These are phyloP conservation scores for Colletotrichum sp. DNA, from an alignment of 2,329 filamentous ascomycete genomes.

Conservation along the genomic window DNA sequence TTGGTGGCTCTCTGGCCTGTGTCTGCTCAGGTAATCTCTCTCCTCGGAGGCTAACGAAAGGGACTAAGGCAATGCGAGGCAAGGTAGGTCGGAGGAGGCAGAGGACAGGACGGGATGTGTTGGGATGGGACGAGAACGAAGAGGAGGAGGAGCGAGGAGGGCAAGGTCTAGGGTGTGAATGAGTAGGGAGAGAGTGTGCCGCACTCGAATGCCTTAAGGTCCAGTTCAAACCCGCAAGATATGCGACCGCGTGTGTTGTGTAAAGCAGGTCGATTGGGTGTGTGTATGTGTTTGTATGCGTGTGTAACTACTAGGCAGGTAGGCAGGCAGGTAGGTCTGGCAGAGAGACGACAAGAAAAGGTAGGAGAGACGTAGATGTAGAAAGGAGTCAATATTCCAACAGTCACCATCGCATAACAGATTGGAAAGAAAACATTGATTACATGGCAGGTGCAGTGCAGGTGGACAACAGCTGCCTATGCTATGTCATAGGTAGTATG, in stretches of 20 bases:
- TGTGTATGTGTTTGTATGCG: neutral
- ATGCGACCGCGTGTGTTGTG: neutral
- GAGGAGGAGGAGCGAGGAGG: neutral
- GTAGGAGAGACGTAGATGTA: neutral
- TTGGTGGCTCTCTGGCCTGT: neutral
- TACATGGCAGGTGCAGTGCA: neutral
- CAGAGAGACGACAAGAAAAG: neutral
- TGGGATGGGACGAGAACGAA: neutral
- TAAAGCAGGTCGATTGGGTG: neutral
- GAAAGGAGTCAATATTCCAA: neutral
- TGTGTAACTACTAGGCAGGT: neutral
- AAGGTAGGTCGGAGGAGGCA: neutral
- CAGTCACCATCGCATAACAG: neutral
- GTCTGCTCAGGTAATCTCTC: neutral
- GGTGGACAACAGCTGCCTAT: neutral
- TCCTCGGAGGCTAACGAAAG: neutral
- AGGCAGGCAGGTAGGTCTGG: neutral
- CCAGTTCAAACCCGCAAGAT: neutral
- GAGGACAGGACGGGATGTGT: neutral
- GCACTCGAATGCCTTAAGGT: neutral
- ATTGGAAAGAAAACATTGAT: neutral
- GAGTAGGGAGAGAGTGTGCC: neutral
- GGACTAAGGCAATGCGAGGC: neutral
- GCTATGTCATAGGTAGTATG: neutral
- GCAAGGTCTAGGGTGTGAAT: neutral